Conservation (phyloP, 2,329 filamentous ascomycete species). For the Fusarium caatingaense region DNA sequence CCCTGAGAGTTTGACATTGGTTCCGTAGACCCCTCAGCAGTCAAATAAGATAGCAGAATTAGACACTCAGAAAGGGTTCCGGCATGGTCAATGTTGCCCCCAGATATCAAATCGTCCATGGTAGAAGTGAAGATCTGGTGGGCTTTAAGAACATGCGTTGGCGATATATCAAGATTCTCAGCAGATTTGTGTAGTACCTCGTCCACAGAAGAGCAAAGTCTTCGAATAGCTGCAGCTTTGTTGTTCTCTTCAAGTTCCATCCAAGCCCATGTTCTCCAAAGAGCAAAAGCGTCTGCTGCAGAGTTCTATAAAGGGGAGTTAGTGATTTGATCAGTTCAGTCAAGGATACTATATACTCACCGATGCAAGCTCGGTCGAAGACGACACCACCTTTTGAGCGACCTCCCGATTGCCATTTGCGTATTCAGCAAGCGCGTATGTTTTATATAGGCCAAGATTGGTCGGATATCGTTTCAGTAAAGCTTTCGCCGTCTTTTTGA, state of each 20-base stretch:
- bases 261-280: conserved; percentile 76
- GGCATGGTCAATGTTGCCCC: conserved; percentile 61
- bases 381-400: conserved; percentile 73
- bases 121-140: conserved; percentile 64
- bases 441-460: conserved; percentile 78
- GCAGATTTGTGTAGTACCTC: conserved; percentile 35
- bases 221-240: conserved; percentile 50
- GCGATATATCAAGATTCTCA: conserved; percentile 37
- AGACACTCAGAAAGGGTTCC: conserved; percentile 69
- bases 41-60: conserved; percentile 75
- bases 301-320: conserved; percentile 30
- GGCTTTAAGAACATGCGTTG: conserved; percentile 63
- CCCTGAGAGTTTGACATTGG: conserved; percentile 62
- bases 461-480: conserved; percentile 76
- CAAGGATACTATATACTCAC: conserved; percentile 40
- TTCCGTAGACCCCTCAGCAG: conserved; percentile 55
- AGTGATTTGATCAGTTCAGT: conserved; percentile 5
- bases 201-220: conserved; percentile 56
- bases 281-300: conserved; percentile 46
- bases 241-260: conserved; percentile 64
- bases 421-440: conserved; percentile 79
- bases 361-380: conserved; percentile 63
- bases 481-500: conserved; percentile 77
- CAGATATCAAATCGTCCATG: conserved; percentile 67
- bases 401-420: conserved; percentile 66